Percentiles rank a stretch among this genome's conserved stretches.
phyloP scores from a whole-genome alignment of 2,329 filamentous ascomycete species.

The Venturia aucupariae region DNA sequence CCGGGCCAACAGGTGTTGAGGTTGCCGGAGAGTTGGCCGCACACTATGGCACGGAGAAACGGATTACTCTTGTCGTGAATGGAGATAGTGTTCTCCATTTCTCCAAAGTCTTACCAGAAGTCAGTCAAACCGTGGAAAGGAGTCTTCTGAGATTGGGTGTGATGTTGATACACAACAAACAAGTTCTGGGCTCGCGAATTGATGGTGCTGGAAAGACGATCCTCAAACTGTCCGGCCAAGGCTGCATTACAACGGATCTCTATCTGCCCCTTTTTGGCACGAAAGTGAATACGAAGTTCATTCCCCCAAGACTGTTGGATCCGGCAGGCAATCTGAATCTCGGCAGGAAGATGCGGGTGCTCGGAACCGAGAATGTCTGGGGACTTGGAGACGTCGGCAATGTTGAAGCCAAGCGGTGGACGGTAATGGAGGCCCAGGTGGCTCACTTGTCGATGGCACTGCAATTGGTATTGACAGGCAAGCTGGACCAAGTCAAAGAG shows the following conservation, averaged over 20 bases:
- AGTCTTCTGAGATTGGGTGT: not conserved
- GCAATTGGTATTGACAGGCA: not conserved
- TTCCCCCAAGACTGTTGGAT: not conserved
- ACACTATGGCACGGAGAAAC: not conserved
- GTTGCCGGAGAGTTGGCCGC: not conserved
- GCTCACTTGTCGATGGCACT: not conserved
- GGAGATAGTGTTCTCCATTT: not conserved
- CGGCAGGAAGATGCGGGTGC: not conserved
- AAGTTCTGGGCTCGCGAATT: not conserved
- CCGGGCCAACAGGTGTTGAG: not conserved
- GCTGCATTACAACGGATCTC: not conserved
- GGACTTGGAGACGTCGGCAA: not conserved
- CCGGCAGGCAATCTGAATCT: constrained; percentile 3
- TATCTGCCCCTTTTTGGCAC: not conserved
- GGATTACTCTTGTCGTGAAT: not conserved
- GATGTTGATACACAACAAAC: not conserved
- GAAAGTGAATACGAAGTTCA: not conserved
- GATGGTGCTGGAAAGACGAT: constrained; percentile 1
- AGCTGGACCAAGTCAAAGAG: not conserved
- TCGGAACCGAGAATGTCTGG: not conserved
- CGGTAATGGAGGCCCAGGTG: not conserved
- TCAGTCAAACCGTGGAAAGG: not conserved
- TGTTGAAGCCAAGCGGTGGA: not conserved
- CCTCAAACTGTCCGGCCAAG: not conserved
- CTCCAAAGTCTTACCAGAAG: not conserved